Base-by-base conservation (phyloP, 2,329 filamentous ascomycete genomes). In the Septoria petroselini region DNA sequence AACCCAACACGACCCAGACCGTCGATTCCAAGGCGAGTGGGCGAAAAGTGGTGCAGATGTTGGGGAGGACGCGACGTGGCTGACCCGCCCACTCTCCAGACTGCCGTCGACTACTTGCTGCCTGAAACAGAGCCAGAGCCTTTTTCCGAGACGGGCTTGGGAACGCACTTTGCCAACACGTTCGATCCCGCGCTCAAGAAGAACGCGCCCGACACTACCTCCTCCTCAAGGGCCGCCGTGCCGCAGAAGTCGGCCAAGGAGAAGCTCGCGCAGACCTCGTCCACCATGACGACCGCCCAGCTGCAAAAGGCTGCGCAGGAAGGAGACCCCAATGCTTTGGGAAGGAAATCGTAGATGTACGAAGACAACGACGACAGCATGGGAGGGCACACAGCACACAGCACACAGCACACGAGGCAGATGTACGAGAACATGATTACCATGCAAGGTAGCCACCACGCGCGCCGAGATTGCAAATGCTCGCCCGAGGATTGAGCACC, bases 241-340 rank as follows among this genome's bases (percentile, higher is more conserved):
- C 40, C 40, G 6, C 19, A 48, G 19, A 17, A 48, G 19, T 40
- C 44, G 15, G 48, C 54, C 1, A 35, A 41, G 14, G 42, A 48
- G 29, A 58, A 58, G 41, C 34, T 58, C 8, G 25, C 44, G 9
- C 19, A 48, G 4, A 58, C 55, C 2, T 34, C 38, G 21, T 58
- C 55, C 3, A 47, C 42, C 11, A 55, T 55, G 55, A 51, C 53
- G 5, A 58, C 55, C 11, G 45, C 43, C 7, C 43, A 58, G 35
- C 17, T 58, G 38, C 55, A 58, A 41, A 39, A 55, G 27, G 55
- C 55, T 11, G 53, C 53, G 8, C 35, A 45, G 38, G 50, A 55
- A 40, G 55, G 50, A 8, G 55, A 58, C 39, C 55, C 55, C n/a
- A 58, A 58, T 41, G 48, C 39, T 5, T 40, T 54, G 52, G 23